Conservation (phyloP, 805 yeast species). For the Vanderwaltozyma polyspora region DNA sequence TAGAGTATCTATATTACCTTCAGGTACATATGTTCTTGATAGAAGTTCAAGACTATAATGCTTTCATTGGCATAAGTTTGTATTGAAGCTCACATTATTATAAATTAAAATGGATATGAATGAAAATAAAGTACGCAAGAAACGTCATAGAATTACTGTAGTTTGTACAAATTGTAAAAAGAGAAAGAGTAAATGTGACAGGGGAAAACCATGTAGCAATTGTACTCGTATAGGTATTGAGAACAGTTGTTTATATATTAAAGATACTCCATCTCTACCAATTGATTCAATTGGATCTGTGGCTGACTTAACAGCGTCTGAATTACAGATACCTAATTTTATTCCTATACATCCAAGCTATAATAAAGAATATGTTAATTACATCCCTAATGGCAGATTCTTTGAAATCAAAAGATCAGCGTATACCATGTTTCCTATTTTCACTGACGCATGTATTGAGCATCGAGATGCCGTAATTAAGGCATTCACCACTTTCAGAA, state of each 20-base stretch:
- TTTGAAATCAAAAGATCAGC: constrained; percentile 23
- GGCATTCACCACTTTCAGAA: constrained; percentile 12
- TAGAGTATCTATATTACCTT: too few species aligned
- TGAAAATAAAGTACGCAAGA: neutral
- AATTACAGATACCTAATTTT: neutral
- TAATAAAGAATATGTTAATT: constrained; percentile 7
- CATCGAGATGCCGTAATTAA: constrained; percentile 22
- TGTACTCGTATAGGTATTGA: constrained; percentile 15
- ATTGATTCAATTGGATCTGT: neutral
- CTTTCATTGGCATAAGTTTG: too few species aligned
- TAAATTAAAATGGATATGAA: too few species aligned
- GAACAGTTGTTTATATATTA: constrained; percentile 13
- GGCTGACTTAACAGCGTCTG: neutral
- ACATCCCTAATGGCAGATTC: constrained; percentile 18
- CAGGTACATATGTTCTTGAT: too few species aligned
- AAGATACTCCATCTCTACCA: neutral
- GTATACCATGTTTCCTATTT: constrained; percentile 12
- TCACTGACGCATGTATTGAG: constrained; percentile 17
- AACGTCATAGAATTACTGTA: constrained; percentile 19
- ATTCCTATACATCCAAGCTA: neutral
- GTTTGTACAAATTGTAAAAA: constrained; percentile 26
- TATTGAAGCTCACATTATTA: too few species aligned
- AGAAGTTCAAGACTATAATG: too few species aligned
- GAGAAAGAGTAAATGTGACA: constrained; percentile 24
- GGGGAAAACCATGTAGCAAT: constrained; percentile 18